Conservation (phyloP, 2,329 filamentous ascomycete species). For the Penicillium sp. region DNA sequence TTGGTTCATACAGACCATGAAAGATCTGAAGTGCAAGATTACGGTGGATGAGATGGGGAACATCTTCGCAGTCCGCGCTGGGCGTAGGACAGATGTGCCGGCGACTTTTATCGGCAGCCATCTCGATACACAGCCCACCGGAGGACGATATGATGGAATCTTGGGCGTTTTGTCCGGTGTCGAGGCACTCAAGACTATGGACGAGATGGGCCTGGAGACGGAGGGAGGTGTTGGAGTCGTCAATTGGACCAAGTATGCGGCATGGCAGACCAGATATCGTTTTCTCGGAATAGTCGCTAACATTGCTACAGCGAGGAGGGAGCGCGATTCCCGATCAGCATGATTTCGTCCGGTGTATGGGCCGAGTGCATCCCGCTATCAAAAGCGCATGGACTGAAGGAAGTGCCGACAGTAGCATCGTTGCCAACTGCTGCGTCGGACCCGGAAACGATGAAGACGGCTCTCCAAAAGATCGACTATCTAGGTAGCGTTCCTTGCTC, state of each 20-base stretch:
- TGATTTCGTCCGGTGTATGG: slow-evolving; percentile 73
- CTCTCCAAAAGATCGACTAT: slow-evolving; percentile 70
- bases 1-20: slow-evolving; percentile 68
- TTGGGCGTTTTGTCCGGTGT: slow-evolving; percentile 70
- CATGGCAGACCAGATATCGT: neutral
- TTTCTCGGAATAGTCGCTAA: slow-evolving; percentile 13
- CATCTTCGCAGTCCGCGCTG: slow-evolving; percentile 69
- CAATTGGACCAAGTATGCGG: slow-evolving; percentile 49
- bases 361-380: slow-evolving; percentile 62
- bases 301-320: slow-evolving; percentile 65
- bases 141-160: slow-evolving; percentile 58
- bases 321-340: slow-evolving; percentile 70
- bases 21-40: slow-evolving; percentile 63
- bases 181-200: slow-evolving; percentile 66
- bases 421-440: slow-evolving; percentile 50
- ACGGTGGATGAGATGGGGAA: slow-evolving; percentile 76
- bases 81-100: slow-evolving; percentile 54
- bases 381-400: slow-evolving; percentile 59
- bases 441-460: slow-evolving; percentile 62
- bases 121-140: slow-evolving; percentile 60
- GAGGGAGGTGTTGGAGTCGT: slow-evolving; percentile 70
- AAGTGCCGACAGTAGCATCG: slow-evolving; percentile 53
- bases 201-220: slow-evolving; percentile 66
- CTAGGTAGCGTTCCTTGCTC: slow-evolving; percentile 57
- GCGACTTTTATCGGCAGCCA: slow-evolving; percentile 70